Conservation (phyloP, 805 yeast species). For the Kodamaea nitidulidarum region DNA sequence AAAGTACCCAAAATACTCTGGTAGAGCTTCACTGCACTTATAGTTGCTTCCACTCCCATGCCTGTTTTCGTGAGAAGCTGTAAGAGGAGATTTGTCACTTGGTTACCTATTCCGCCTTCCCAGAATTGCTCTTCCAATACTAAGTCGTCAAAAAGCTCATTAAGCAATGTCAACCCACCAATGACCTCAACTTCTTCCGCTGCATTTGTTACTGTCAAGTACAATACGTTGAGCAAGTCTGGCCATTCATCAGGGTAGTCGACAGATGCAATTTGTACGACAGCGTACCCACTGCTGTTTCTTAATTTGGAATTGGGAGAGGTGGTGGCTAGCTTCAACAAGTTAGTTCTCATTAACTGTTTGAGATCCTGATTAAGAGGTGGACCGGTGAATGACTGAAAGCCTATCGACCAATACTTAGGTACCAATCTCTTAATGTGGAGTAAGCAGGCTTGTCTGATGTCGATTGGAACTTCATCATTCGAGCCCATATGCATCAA, state of each 20-base stretch:
- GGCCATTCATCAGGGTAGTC: constrained; percentile 99
- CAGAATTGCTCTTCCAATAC: constrained; percentile 85
- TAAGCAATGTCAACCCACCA: constrained; percentile 58
- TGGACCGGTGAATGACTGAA: constrained; percentile 67
- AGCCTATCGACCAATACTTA: constrained; percentile 78
- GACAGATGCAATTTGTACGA: constrained; percentile 79
- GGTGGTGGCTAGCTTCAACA: constrained; percentile 46
- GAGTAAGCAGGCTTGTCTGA: constrained; percentile 61
- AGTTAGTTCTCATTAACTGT: constrained; percentile 41
- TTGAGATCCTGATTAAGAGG: constrained; percentile 56
- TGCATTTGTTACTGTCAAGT: constrained; percentile 34
- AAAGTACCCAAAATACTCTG: constrained; percentile 51
- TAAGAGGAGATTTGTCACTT: constrained; percentile 49
- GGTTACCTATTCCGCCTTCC: constrained; percentile 62
- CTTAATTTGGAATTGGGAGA: constrained; percentile 55
- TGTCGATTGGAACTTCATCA: constrained; percentile 23
- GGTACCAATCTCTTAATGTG: constrained; percentile 68
- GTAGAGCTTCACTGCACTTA: constrained; percentile 49
- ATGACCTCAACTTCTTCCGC: constrained; percentile 31
- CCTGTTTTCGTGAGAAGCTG: constrained; percentile 31
- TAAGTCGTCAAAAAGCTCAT: constrained; percentile 80
- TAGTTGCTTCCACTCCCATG: constrained; percentile 36
- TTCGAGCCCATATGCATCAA: constrained; percentile 43
- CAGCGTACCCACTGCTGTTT: constrained; percentile 64
- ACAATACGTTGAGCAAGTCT: constrained; percentile 48